A percentile compares a stretch with the other conserved stretches of the same genome.
These are phyloP conservation scores for Podospora bellae-mahoneyi DNA, from an alignment of 495 filamentous ascomycete genomes.

Conservation along the genomic window DNA sequence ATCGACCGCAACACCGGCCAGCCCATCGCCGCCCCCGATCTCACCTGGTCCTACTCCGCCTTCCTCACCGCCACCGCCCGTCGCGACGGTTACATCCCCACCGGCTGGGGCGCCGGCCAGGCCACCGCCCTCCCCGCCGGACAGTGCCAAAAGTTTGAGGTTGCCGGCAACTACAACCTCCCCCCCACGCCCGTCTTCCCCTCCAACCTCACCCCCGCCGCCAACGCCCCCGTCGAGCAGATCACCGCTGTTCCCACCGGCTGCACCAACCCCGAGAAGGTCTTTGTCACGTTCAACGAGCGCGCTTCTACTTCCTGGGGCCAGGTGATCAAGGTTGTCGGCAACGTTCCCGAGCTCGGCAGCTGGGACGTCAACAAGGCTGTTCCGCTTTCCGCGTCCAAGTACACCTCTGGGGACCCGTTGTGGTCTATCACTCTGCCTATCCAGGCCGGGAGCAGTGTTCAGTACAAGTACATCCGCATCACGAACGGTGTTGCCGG, in stretches of 20 bases:
- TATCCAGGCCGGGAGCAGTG: constrained; percentile 48
- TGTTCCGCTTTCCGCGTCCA: constrained; percentile 48
- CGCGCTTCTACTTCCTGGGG: constrained; percentile 53
- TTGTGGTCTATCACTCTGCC: constrained; percentile 55
- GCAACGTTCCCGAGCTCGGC: constrained; percentile 54
- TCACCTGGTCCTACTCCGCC: constrained; percentile 69
- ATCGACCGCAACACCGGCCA: constrained; percentile 51
- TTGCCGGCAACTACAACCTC: constrained; percentile 56
- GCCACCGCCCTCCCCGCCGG: constrained; percentile 48
- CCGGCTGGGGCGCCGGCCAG: constrained; percentile 50
- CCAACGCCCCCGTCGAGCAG: constrained; percentile 27
- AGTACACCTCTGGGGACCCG: constrained; percentile 55
- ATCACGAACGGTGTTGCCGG: constrained; percentile 46
- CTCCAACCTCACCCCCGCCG: constrained; percentile 44
- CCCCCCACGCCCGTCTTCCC: constrained; percentile 58
- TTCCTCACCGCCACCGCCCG: constrained; percentile 57
- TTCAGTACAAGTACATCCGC: constrained; percentile 70
- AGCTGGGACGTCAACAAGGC: constrained; percentile 53
- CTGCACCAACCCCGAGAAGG: constrained; percentile 45
- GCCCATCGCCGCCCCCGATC: constrained; percentile 54
- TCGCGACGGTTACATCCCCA: constrained; percentile 48
- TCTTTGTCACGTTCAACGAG: constrained; percentile 59
- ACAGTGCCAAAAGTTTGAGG: constrained; percentile 50
- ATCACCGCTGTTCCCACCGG: constrained; percentile 31
- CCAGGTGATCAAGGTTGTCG: constrained; percentile 58